Conservation (phyloP, 495 filamentous ascomycete species). For the Aspergillus sparsus region DNA sequence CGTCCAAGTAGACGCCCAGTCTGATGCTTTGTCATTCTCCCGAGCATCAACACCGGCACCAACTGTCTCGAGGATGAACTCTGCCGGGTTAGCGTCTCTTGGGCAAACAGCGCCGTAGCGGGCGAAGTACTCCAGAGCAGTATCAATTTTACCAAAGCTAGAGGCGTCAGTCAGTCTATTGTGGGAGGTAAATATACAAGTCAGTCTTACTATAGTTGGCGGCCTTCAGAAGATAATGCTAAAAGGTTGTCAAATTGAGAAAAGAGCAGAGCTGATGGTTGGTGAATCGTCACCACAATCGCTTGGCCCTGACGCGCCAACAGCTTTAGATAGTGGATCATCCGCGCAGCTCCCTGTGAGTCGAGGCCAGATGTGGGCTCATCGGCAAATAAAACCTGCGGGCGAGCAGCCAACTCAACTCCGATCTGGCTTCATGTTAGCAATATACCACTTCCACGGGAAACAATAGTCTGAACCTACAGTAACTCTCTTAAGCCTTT, state of each 20-base stretch:
- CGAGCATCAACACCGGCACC: constrained; percentile 5
- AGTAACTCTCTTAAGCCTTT: constrained; percentile 61
- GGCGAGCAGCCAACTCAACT: constrained; percentile 65
- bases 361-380: constrained; percentile 74
- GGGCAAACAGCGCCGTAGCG: constrained; percentile 73
- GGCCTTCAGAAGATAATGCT: constrained; percentile 64
- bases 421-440: constrained; percentile 44
- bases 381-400: constrained; percentile 67
- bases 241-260: constrained; percentile 70
- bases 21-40: constrained; percentile 6
- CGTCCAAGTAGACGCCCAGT: constrained; percentile 9
- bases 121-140: constrained; percentile 70
- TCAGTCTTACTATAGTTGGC: constrained; percentile 67
- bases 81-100: constrained; percentile 71
- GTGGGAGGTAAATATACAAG: constrained; percentile 28
- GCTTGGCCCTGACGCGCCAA: constrained; percentile 66
- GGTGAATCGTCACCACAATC: constrained; percentile 73
- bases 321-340: constrained; percentile 61
- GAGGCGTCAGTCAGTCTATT: not conserved
- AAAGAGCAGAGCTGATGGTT: constrained; percentile 72
- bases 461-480: not conserved
- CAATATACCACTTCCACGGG: not conserved
- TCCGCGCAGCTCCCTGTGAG: constrained; percentile 59
- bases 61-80: constrained; percentile 33
- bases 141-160: constrained; percentile 41